phyloP scores from a whole-genome alignment of 345 rosid species.

The Pugionium dolabratum region DNA sequence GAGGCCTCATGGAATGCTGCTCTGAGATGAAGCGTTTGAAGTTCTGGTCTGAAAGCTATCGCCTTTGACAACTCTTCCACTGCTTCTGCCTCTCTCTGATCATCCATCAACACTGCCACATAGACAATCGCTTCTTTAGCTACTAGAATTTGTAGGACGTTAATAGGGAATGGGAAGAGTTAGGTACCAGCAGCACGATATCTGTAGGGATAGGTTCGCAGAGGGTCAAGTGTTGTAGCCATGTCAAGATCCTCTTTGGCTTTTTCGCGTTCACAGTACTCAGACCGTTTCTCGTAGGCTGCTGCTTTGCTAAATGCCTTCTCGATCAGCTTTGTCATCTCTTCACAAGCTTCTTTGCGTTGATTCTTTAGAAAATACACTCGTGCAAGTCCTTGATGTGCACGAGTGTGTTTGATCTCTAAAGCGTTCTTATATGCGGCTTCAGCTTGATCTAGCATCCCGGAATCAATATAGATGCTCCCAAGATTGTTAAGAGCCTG shows the following conservation, averaged over 20 bases:
- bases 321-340: constrained; percentile 87
- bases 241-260: constrained; percentile 78
- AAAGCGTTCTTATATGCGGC: constrained; percentile 79
- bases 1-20: constrained; percentile 90
- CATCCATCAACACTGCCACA: constrained; percentile 84
- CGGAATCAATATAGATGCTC: constrained; percentile 75
- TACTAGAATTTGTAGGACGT: constrained; percentile 2
- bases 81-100: constrained; percentile 80
- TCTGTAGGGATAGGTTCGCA: constrained; percentile 93
- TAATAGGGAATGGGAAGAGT: neutral
- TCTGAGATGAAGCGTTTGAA: constrained; percentile 90
- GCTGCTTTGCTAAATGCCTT: constrained; percentile 71
- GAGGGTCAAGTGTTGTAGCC: constrained; percentile 84
- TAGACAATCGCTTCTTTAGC: neutral
- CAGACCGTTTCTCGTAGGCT: constrained; percentile 92
- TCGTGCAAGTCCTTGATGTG: constrained; percentile 96
- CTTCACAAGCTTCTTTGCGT: constrained; percentile 75
- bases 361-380: constrained; percentile 65
- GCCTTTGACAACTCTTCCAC: constrained; percentile 86
- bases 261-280: constrained; percentile 79
- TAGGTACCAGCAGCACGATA: constrained; percentile 89
- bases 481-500: constrained; percentile 96
- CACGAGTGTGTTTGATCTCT: constrained; percentile 86
- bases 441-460: constrained; percentile 74
- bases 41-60: constrained; percentile 80